Evolutionary conservation across 1,284 basidiomycete species (phyloP), one percentile per base, ranked within the genome.

Genomic region (Sphagnurus paluster): DNA sequence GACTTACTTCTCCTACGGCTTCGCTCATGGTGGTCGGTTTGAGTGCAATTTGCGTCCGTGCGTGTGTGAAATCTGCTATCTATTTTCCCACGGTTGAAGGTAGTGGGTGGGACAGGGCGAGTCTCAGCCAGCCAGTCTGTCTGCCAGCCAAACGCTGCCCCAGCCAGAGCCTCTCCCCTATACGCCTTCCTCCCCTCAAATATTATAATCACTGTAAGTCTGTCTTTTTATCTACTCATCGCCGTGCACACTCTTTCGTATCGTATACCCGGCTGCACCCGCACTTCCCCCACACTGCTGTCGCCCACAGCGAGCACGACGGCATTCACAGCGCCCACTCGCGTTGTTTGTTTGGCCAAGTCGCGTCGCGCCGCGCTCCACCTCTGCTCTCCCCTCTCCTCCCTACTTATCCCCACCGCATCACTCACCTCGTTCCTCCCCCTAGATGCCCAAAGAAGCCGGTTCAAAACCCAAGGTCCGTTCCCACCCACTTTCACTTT

Each of bases 381-480:
- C 37, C 23, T 29, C 38, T 16, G 30, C 13, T 42, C 23, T 29
- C 14, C 24, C 17, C 36, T 10, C 28, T 23, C n/a, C 21, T 24
- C 0, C 29, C 34, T 29, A 11, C 16, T 13, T 34, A 26, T 19
- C 2, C 25, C 35, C 39, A 44, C 38, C 34, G 28, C 13, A 30
- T n/a, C 36, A 33, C 14, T 39, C 17, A 39, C 25, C n/a, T 21
- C 7, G 16, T 34, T 19, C 23, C 28, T 20, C 32, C 21, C 52
- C 65, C 57, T 68, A 85, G 82, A 93, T 93, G 89, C 90, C 88
- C 60, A 92, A 90, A 66, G 87, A 87, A 70, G 70, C 79, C 48
- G 70, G 79, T 49, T 75, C 82, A 49, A 89, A 88, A 71, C 66
- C 84, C 57, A 90, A 86, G 76, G 88, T 87, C 52, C 37, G 36